Percentiles rank a stretch among this genome's conserved stretches.
phyloP scores from a whole-genome alignment of 1,284 basidiomycete species.

The Puccinia horiana region DNA sequence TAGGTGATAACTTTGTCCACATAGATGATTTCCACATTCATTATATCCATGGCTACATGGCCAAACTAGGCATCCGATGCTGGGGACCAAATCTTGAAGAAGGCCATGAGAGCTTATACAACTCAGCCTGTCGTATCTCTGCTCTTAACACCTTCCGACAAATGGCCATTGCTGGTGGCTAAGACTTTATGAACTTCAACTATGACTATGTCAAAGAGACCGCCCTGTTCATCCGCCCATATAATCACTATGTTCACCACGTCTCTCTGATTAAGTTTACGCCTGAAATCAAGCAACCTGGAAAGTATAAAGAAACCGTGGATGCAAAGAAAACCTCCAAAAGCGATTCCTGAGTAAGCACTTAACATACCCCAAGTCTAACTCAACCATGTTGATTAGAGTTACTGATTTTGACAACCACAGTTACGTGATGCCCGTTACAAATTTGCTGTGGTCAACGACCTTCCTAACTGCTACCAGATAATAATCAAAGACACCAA shows the following conservation, averaged over 20 bases:
- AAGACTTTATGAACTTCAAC: constrained; percentile 23
- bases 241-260: constrained; percentile 21
- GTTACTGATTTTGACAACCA: neutral
- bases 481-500: neutral
- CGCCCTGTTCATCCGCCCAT: neutral
- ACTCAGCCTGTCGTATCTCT: neutral
- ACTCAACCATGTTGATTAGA: neutral
- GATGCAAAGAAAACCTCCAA: neutral
- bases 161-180: neutral
- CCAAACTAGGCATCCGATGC: constrained; percentile 19
- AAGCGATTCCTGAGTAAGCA: neutral
- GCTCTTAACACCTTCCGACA: constrained; percentile 4
- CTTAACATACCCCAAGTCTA: neutral
- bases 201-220: neutral
- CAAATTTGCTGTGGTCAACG: constrained; percentile 1
- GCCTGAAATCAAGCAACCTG: neutral
- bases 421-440: constrained; percentile 1
- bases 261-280: neutral
- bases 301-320: neutral
- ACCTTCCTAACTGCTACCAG: neutral
- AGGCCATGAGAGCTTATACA: constrained; percentile 8
- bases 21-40: neutral
- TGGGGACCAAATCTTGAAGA: constrained; percentile 35
- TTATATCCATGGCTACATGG: neutral
- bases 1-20: neutral